Conservation (phyloP, 345 rosid genomes). For the Dipteronia dyeriana region DNA sequence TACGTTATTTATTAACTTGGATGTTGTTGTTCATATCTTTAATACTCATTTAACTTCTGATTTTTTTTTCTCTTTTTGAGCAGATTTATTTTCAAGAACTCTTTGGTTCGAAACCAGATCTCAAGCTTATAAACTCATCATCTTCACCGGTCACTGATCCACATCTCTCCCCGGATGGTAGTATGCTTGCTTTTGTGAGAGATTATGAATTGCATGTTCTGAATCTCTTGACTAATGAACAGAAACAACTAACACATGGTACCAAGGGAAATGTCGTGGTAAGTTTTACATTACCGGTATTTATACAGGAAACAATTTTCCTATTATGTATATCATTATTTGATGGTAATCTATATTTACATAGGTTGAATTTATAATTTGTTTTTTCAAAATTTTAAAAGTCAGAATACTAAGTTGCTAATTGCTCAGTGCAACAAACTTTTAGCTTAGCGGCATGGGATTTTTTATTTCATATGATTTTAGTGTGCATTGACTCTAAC, state of each 20-base stretch:
- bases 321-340: background rate
- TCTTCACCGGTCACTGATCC: constrained; percentile 78
- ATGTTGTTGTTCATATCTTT: background rate
- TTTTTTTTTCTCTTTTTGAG: constrained; percentile 12
- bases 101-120: constrained; percentile 63
- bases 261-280: constrained; percentile 67
- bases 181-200: constrained; percentile 70
- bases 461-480: background rate
- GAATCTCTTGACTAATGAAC: constrained; percentile 54
- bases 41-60: constrained; percentile 1
- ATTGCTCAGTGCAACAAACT: background rate
- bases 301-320: background rate
- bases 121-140: constrained; percentile 63
- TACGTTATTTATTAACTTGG: background rate
- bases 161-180: constrained; percentile 83
- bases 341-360: background rate
- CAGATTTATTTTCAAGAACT: constrained; percentile 90
- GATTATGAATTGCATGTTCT: constrained; percentile 76
- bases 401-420: background rate
- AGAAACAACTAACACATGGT: constrained; percentile 65
- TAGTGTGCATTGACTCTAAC: background rate
- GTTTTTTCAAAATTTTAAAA: background rate
- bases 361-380: background rate
- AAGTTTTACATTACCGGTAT: constrained; percentile 27
- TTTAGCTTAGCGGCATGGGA: background rate